These are phyloP conservation scores for Oryza punctata DNA, from an alignment of 176 grass and related monocot genomes.

Conservation along the genomic window DNA sequence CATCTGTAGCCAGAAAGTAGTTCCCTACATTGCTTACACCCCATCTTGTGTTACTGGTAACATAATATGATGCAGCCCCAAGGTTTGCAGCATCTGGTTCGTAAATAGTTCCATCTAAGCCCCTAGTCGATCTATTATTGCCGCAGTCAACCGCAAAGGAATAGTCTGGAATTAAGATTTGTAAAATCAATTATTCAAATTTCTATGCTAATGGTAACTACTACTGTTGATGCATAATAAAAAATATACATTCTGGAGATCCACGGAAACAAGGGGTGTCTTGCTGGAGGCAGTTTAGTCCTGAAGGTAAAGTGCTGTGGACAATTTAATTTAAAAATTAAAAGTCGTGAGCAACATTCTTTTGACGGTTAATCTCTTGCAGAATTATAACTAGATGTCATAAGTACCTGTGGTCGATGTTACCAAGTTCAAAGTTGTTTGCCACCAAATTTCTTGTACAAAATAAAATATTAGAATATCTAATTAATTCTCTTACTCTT, in stretches of 20 bases:
- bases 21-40: constrained; percentile 73
- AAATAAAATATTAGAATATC: background rate
- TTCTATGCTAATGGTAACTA: background rate
- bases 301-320: constrained; percentile 50
- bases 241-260: constrained; percentile 62
- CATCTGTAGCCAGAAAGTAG: constrained; percentile 48
- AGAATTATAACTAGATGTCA: background rate
- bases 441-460: constrained; percentile 68
- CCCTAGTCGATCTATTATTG: constrained; percentile 36
- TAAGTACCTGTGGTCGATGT: constrained; percentile 50
- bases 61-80: constrained; percentile 65
- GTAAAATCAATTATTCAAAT: background rate
- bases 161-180: constrained; percentile 51
- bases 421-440: constrained; percentile 60
- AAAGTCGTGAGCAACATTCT: background rate
- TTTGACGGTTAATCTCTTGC: background rate
- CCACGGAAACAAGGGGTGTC: constrained; percentile 65
- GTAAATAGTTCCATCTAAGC: constrained; percentile 56
- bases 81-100: constrained; percentile 53
- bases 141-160: constrained; percentile 76
- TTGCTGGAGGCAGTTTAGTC: constrained; percentile 76
- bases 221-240: constrained; percentile 16
- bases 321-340: background rate
- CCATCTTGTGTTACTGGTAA: constrained; percentile 57
- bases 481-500: background rate